These are phyloP conservation scores for Tieghemostelium lacteum DNA, from an alignment of 78 protist species.

Conservation along the genomic window DNA sequence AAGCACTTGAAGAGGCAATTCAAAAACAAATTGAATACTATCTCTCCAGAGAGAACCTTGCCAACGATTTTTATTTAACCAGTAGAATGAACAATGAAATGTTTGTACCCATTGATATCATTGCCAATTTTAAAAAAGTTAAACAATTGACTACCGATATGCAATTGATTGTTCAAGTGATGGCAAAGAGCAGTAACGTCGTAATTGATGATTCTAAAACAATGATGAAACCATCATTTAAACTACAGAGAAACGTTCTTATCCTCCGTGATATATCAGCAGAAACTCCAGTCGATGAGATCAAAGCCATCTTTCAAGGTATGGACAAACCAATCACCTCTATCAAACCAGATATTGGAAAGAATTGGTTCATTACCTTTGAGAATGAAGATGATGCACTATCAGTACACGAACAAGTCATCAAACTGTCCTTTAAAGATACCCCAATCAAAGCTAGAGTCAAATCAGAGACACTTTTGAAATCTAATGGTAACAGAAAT, in stretches of 20 bases:
- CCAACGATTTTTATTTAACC: constrained; percentile 49
- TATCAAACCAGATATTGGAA: constrained; percentile 38
- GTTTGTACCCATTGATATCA: constrained; percentile 56
- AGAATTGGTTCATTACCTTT: constrained; percentile 77
- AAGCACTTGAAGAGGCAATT: constrained; percentile 58
- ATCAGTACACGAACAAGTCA: constrained; percentile 48
- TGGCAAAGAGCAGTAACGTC: constrained; percentile 36
- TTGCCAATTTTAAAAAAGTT: constrained; percentile 63
- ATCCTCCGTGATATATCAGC: constrained; percentile 69
- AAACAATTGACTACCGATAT: constrained; percentile 61
- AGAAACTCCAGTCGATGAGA: constrained; percentile 46
- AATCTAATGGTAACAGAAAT: neutral
- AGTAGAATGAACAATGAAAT: constrained; percentile 68
- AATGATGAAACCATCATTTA: constrained; percentile 57
- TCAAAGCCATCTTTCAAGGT: constrained; percentile 50
- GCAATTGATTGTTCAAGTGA: constrained; percentile 42
- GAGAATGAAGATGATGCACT: constrained; percentile 66
- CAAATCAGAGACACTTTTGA: constrained; percentile 68
- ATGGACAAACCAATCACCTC: neutral
- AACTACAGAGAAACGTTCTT: constrained; percentile 43
- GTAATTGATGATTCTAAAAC: constrained; percentile 46
- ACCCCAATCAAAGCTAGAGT: constrained; percentile 74
- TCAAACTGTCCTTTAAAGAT: constrained; percentile 36
- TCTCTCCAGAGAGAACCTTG: constrained; percentile 72
- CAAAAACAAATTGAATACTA: constrained; percentile 75